These are phyloP conservation scores for Candida yuanshanica DNA, from an alignment of 805 yeast species.

Conservation along the genomic window DNA sequence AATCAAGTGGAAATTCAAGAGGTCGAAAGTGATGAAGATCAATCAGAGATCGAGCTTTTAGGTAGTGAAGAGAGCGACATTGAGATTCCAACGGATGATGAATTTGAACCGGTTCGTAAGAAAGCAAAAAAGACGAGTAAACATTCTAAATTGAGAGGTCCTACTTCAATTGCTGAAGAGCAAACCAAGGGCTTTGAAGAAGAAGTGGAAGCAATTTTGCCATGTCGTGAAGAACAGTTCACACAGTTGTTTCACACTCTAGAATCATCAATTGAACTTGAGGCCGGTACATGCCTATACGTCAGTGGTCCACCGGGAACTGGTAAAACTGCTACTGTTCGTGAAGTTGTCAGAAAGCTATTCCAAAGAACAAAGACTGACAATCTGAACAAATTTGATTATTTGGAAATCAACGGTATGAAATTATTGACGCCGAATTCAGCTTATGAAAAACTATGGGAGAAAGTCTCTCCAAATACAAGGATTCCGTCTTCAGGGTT, in stretches of 20 bases:
- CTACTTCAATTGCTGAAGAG: slow-evolving; percentile 19
- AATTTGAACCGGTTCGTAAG: slow-evolving; percentile 24
- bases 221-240: slow-evolving; percentile 85
- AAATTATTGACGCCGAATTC: slow-evolving; percentile 73
- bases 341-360: slow-evolving; percentile 77
- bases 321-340: slow-evolving; percentile 90
- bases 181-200: slow-evolving; percentile 22
- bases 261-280: slow-evolving; percentile 63
- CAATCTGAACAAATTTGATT: slow-evolving; percentile 51
- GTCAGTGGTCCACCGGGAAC: slow-evolving; percentile 98
- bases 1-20: neutral
- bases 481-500: slow-evolving; percentile 54
- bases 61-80: slow-evolving; percentile 8
- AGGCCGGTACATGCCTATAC: slow-evolving; percentile 78
- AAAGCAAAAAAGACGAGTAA: slow-evolving; percentile 22
- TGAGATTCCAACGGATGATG: slow-evolving; percentile 9
- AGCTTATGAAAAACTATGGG: slow-evolving; percentile 82
- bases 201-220: slow-evolving; percentile 43
- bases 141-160: slow-evolving; percentile 25
- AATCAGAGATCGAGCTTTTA: slow-evolving; percentile 3
- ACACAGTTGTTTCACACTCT: slow-evolving; percentile 60
- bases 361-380: slow-evolving; percentile 34
- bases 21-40: slow-evolving; percentile 8
- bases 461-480: slow-evolving; percentile 52
- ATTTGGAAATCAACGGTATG: slow-evolving; percentile 86